Base-by-base conservation (phyloP, 1,139 yeast genomes). In the Yamadazyma friedrichii region DNA sequence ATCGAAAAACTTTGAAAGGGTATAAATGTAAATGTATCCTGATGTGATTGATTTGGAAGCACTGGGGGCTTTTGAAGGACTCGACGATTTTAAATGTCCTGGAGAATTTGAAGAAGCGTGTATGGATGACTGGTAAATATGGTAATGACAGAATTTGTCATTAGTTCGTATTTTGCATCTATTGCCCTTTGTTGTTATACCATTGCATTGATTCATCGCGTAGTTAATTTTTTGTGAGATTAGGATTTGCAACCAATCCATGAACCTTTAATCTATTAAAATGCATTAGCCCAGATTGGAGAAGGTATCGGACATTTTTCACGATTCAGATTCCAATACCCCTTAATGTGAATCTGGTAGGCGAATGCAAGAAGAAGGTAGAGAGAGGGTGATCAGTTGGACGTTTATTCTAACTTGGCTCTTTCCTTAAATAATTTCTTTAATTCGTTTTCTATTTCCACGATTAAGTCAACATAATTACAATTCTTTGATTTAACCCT, bases 401-500 rank as follows among this genome's bases (percentile, higher is more conserved):
- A 20, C 8, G 24, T 20, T 20, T 20, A 20, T 11, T 39, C 17
- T 13, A 31, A 20, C n/a, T 53, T 51, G 43, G 49, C 31, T 6
- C 34, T 55, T 44, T 72, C 77, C 33, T 62, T 55, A 38, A 69
- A 71, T 33, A 79, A 55, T 54, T 78, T 80, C 9, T 61, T 63
- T 50, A 85, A 64, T 55, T 86, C 93, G 35, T 73, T 64, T 51
- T 87, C 93, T 15, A 88, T 82, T 50, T 82, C 86, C 2, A 59
- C 65, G 6, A 84, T 67, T 38, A 89, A 65, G 35, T 83, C 87
- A 15, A 67, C 68, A 54, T 85, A 81, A 15, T 83, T 84, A 48
- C 87, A 75, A 11, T 81, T 82, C 51, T 76, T 76, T 1, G 95
- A 89, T 47, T 89, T 67, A 13, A 83, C 74, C 35, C 89, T 71